These are phyloP conservation scores for Aspergillus quadrilineatus DNA, from an alignment of 2,329 filamentous ascomycete genomes.

Conservation along the genomic window DNA sequence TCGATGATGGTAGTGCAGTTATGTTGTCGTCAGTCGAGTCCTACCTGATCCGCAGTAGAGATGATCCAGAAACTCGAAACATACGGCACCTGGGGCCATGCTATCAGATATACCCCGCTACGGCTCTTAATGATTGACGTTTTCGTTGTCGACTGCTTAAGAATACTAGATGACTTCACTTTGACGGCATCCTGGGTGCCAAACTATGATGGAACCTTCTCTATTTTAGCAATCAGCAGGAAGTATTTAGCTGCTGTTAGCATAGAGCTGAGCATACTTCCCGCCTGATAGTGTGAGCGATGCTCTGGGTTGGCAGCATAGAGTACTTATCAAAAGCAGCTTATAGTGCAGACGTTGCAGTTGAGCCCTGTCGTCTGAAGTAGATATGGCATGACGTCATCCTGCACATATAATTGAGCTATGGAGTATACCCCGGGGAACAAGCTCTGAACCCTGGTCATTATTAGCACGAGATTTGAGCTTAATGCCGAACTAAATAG, in stretches of 20 bases:
- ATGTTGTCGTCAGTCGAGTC: neutral
- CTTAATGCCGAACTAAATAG: neutral
- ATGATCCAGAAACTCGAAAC: neutral
- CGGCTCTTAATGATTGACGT: neutral
- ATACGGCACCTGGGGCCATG: too few relatives aligned
- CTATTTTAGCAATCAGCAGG: neutral
- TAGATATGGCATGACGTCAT: neutral
- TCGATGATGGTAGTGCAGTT: neutral
- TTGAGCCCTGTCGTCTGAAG: neutral
- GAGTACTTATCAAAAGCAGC: too few relatives aligned
- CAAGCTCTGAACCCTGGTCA: neutral
- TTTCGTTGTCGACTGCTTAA: neutral
- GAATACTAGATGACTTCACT: constrained; percentile 28
- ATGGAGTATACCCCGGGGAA: neutral
- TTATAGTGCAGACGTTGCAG: too few relatives aligned
- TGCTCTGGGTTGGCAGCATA: neutral
- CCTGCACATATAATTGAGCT: neutral
- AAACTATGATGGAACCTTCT: neutral
- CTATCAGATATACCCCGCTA: too few relatives aligned
- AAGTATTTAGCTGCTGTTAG: neutral
- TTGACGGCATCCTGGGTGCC: constrained; percentile 21
- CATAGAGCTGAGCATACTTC: neutral
- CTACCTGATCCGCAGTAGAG: neutral
- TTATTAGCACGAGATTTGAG: neutral
- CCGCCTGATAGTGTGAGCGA: neutral